Evolutionary conservation across 495 filamentous ascomycete species (phyloP).

Genomic region (Aspergillus taichungensis): DNA sequence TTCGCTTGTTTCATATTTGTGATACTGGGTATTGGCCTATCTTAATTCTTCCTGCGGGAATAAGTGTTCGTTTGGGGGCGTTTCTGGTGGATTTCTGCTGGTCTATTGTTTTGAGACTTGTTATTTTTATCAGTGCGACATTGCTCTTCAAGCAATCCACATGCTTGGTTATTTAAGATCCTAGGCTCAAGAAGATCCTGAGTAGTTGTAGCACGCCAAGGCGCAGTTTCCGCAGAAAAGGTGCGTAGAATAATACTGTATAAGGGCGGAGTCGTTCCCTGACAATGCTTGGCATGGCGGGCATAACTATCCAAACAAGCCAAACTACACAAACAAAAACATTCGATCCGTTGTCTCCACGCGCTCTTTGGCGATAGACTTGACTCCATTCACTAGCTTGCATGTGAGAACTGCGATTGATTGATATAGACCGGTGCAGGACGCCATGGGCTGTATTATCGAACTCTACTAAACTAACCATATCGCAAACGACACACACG

Average conservation of each 20-base stretch:
- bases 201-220: neutral
- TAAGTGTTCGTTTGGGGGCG: slow-evolving; percentile 7
- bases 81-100: slow-evolving; percentile 8
- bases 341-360: neutral
- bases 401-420: neutral
- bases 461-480: neutral
- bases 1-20: slow-evolving; percentile 12
- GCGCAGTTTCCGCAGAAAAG: too few species aligned
- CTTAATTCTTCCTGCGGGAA: neutral
- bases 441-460: slow-evolving; percentile 4
- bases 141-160: neutral
- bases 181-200: too few species aligned
- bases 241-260: neutral
- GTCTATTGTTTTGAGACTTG: too few species aligned
- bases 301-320: slow-evolving; percentile 8
- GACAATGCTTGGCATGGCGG: slow-evolving; percentile 10
- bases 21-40: slow-evolving; percentile 1
- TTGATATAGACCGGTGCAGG: neutral
- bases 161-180: neutral
- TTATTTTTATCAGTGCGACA: neutral
- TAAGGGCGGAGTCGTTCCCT: neutral
- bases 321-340: slow-evolving; percentile 18
- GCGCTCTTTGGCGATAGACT: neutral
- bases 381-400: neutral
- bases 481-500: neutral